Conservation (phyloP, 768 basidiomycete species). For the Rhodosporidiobolus sp. region DNA sequence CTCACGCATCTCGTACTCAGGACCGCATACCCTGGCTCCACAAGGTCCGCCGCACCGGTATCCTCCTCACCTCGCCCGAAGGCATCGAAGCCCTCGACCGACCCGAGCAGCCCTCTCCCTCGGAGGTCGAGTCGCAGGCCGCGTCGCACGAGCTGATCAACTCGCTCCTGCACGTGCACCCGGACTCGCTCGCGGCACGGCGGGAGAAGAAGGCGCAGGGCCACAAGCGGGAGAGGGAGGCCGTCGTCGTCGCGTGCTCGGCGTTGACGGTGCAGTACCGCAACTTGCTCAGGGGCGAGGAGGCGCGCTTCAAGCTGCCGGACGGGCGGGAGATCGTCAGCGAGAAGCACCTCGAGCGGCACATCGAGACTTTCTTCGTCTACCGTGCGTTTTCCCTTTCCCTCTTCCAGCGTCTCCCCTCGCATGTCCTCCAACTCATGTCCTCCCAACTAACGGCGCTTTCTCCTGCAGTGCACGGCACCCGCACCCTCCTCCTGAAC, state of each 20-base stretch:
- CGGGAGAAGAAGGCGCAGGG: constrained; percentile 11
- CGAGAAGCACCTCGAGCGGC: constrained; percentile 24
- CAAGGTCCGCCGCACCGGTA: constrained; percentile 63
- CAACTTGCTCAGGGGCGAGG: constrained; percentile 68
- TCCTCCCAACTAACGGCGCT: too few relatives aligned
- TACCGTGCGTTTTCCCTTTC: constrained; percentile 52
- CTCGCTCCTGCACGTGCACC: constrained; percentile 18
- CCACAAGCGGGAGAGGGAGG: constrained; percentile 46
- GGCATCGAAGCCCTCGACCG: constrained; percentile 21
- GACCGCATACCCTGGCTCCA: constrained; percentile 86
- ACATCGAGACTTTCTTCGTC: constrained; percentile 70
- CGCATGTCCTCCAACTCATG: not conserved
- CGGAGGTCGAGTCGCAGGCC: not conserved
- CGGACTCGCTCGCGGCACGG: constrained; percentile 12
- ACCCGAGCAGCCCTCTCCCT: not conserved
- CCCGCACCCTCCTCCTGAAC: constrained; percentile 57
- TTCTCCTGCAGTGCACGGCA: constrained; percentile 57
- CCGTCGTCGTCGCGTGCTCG: constrained; percentile 82
- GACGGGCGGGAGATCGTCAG: constrained; percentile 13
- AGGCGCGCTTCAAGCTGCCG: constrained; percentile 39
- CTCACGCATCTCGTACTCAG: constrained; percentile 9
- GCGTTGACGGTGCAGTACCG: constrained; percentile 78
- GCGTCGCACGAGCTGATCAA: constrained; percentile 20
- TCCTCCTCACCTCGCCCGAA: constrained; percentile 22
- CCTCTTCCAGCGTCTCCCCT: not conserved